phyloP scores from a whole-genome alignment of 2,329 filamentous ascomycete genomes.

The Sarocladiaceae sp. region DNA sequence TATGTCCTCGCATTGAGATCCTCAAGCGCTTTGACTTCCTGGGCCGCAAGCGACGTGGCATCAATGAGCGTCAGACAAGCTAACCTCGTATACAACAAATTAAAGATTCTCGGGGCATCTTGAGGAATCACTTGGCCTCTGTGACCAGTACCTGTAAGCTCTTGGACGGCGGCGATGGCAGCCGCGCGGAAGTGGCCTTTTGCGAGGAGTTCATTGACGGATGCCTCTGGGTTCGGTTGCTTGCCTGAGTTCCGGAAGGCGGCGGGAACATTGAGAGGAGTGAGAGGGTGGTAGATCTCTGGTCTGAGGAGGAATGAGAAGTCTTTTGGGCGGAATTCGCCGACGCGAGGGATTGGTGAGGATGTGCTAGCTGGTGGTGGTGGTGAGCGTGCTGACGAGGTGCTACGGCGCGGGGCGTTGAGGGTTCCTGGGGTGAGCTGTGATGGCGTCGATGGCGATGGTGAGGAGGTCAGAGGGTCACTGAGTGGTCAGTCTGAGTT shows the following conservation, averaged over 20 bases:
- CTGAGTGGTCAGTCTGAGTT: conserved; percentile 11
- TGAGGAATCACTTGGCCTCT: conserved; percentile 40
- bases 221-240: conserved; percentile 57
- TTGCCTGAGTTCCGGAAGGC: conserved; percentile 67
- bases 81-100: conserved; percentile 74
- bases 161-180: conserved; percentile 62
- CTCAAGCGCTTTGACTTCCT: conserved; percentile 61
- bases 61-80: conserved; percentile 78
- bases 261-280: conserved; percentile 53
- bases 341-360: conserved; percentile 25
- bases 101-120: conserved; percentile 66
- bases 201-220: conserved; percentile 64
- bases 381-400: conserved; percentile 12
- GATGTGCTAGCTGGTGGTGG: conserved; percentile 17
- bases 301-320: conserved; percentile 77
- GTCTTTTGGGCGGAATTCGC: conserved; percentile 50
- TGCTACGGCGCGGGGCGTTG: conserved; percentile 10
- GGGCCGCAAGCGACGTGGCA: conserved; percentile 63
- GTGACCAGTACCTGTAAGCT: conserved; percentile 48
- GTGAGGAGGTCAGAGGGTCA: conserved; percentile 25
- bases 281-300: conserved; percentile 78
- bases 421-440: conserved; percentile 14
- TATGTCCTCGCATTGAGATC: conserved; percentile 55
- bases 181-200: conserved; percentile 77
- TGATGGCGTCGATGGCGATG: conserved; percentile 17